Evolutionary conservation across 352 stramenopile species (phyloP), one percentile per base, ranked within the genome.

Genomic region (Pythium guiyangense): DNA sequence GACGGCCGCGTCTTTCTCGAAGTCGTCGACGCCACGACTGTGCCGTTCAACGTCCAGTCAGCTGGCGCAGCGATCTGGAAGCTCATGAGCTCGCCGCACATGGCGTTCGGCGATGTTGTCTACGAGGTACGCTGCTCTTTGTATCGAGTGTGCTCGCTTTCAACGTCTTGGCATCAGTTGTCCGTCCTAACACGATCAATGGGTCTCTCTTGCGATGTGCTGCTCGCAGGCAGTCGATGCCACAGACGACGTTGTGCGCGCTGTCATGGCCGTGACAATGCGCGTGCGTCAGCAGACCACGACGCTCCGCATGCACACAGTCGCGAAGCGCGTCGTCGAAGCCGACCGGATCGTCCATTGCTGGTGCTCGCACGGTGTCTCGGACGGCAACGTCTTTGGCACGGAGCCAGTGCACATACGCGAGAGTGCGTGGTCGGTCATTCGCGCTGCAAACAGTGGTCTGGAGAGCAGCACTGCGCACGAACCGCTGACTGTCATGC

Each of bases 311-410:
- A 2, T 62, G 15, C n/a, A n/a, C n/a, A n/a, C n/a, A n/a, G n/a
- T n/a, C n/a, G n/a, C n/a, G n/a, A n/a, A n/a, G n/a, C n/a, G 56
- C 3, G 9, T 55, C 17, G 25, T 62, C 10, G 56, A 62, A 44
- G 26, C 39, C 11, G 25, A 51, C 31, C 49, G 56, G n/a, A 49
- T 62, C 4, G 26, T 56, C 1, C 2, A 56, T 10, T 39, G 40
- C 10, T 62, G 56, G 56, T 37, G 18, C 22, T 26, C 48, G 20
- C n/a, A 37, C 11, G 44, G 48, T 29, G 39, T 51, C 4, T n/a
- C 56, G 1, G 17, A 62, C 29, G 56, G 48, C 15, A 39, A 4
- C 1, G 9, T 62, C 1, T 43, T 57, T 34, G 49, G 39, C 26
- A 52, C 39, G 5, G 37, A 62, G 35, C n/a, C 31, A 15, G 34